Conservation (phyloP, 768 basidiomycete genomes). For the Leucocoprinus birnbaumii region DNA sequence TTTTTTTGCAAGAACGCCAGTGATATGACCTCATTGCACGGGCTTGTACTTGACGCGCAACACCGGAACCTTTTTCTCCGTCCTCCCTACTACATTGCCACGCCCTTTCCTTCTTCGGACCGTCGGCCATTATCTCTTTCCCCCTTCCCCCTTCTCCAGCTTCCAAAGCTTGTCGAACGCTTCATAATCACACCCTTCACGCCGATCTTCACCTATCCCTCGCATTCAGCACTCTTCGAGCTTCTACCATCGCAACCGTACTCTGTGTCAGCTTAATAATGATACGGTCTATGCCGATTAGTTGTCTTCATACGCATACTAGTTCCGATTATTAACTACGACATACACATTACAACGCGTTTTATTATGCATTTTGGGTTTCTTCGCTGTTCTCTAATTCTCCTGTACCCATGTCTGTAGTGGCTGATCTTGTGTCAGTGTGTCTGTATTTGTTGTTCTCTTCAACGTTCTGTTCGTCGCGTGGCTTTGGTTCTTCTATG, state of each 20-base stretch:
- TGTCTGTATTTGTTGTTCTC: too few species aligned
- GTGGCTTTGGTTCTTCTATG: slow-evolving; percentile 4
- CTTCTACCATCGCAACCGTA: slow-evolving; percentile 5
- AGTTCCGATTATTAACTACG: slow-evolving; percentile 12
- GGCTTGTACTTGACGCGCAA: background rate
- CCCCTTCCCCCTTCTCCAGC: background rate
- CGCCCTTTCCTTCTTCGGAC: background rate
- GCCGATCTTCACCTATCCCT: background rate
- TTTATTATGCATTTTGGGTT: slow-evolving; percentile 8
- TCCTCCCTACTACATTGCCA: background rate
- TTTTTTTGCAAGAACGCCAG: background rate
- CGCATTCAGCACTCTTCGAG: background rate
- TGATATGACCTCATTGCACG: background rate
- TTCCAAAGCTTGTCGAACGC: background rate
- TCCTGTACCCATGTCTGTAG: too few species aligned
- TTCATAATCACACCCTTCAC: background rate
- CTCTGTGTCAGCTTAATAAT: slow-evolving; percentile 9
- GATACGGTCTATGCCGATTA: slow-evolving; percentile 9
- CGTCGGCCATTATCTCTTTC: background rate
- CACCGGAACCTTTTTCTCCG: background rate
- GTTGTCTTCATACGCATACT: background rate
- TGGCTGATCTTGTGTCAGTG: too few species aligned
- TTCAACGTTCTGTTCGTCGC: slow-evolving; percentile 5
- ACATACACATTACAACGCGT: slow-evolving; percentile 5
- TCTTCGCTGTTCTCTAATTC: too few species aligned